Base-by-base conservation (phyloP, 2,329 filamentous ascomycete genomes). In the Pseudogymnoascus destructans region DNA sequence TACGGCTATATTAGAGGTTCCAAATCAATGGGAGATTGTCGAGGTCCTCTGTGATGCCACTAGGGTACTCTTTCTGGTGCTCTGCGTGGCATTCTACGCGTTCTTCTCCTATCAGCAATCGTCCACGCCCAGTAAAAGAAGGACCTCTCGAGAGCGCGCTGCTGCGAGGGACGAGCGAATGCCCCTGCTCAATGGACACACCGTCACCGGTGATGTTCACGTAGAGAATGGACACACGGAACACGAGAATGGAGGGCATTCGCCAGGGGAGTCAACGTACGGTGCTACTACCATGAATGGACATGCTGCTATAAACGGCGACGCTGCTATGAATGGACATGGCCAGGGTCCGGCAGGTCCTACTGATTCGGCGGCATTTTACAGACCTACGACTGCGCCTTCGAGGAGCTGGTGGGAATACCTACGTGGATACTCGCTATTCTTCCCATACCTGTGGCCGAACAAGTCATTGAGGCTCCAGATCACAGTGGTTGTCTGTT, bases 391-490 rank as follows among this genome's bases (percentile, higher is more conserved):
- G 35, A 92, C 89, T 63, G 80, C 89, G 7, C 91, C 89, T 2
- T 87, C 87, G 64, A 89, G 87, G 64, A 93, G 85, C 57, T 98
- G 93, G 93, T 95, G 87, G 83, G 91, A 97, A 69, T 98, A 98
- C 70, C 75, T 96, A 61, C 84, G 86, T 63, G 90, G 92, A 49
- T 98, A 97, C 71, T 87, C 86, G 10, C 77, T 96, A 57, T 95
- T 98, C 73, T 95, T 97, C 70, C 92, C 91, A 0, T 98, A 97
- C 69, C 81, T 97, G 60, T 98, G 93, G 93, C 93, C 93, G 0
- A 86, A 84, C 66, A 92, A 92, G 67, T 84, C 89, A 56, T 73
- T 77, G 35, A 42, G 68, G 4, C 76, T 98, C 58, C 86, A 96
- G 73, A 63, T 89, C 21, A 79, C 91, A 58, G 89, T 96, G 17